phyloP scores from a whole-genome alignment of 805 yeast species.

The Blastobotrys chiropterorum region DNA sequence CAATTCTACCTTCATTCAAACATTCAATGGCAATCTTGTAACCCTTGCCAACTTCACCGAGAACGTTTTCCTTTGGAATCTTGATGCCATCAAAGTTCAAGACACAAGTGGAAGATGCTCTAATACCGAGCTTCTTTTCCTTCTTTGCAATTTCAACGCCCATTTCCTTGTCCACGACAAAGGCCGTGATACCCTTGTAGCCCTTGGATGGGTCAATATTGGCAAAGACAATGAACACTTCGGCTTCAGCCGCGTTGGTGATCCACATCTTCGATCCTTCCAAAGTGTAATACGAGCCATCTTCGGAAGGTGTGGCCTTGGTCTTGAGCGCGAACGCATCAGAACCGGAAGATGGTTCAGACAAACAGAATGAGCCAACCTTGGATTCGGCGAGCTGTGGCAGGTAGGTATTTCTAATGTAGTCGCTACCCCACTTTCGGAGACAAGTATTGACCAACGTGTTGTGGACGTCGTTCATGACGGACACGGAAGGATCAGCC shows the following conservation, averaged over 20 bases:
- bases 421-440: slow-evolving; percentile 34
- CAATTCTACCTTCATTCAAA: slow-evolving; percentile 40
- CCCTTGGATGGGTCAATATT: slow-evolving; percentile 37
- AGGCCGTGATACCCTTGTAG: slow-evolving; percentile 40
- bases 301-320: slow-evolving; percentile 33
- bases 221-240: slow-evolving; percentile 36
- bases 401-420: slow-evolving; percentile 34
- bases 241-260: slow-evolving; percentile 40
- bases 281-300: slow-evolving; percentile 33
- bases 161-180: slow-evolving; percentile 36
- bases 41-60: slow-evolving; percentile 40
- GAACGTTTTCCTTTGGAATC: slow-evolving; percentile 36
- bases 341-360: slow-evolving; percentile 38
- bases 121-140: slow-evolving; percentile 40
- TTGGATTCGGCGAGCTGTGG: slow-evolving; percentile 33
- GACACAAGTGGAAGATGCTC: slow-evolving; percentile 39
- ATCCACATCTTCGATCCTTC: slow-evolving; percentile 43
- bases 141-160: slow-evolving; percentile 39
- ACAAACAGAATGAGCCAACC: slow-evolving; percentile 36
- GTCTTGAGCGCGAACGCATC: slow-evolving; percentile 40
- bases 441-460: slow-evolving; percentile 38
- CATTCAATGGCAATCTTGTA: slow-evolving; percentile 41
- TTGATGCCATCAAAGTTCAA: slow-evolving; percentile 36
- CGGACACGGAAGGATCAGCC: slow-evolving; percentile 38
- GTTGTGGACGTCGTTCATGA: slow-evolving; percentile 41